Conservation (phyloP, 352 stramenopile genomes). For the Pythium scleroteichum region DNA sequence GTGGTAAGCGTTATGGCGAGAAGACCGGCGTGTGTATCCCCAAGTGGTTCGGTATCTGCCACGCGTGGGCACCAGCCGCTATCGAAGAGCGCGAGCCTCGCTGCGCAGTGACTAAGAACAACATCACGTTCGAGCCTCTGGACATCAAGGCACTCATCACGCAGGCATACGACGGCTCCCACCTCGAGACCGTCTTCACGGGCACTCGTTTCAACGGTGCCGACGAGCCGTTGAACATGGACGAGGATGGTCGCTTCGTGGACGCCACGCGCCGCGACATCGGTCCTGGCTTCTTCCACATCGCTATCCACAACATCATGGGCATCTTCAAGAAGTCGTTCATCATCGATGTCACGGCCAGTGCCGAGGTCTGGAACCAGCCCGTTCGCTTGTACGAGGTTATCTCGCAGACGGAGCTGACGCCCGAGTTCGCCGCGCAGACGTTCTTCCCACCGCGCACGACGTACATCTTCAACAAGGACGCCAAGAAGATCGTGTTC, state of each 20-base stretch:
- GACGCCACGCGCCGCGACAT: conserved; percentile 25
- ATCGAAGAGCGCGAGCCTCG: conserved; percentile 28
- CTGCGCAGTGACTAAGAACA: conserved; percentile 29
- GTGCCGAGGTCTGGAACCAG: conserved; percentile 30
- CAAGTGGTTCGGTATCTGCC: conserved; percentile 30
- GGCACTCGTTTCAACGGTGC: conserved; percentile 26
- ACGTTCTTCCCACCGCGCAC: conserved; percentile 12
- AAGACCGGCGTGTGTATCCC: conserved; percentile 24
- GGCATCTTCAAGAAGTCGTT: conserved; percentile 25
- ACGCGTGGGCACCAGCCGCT: conserved; percentile 28
- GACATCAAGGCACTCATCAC: conserved; percentile 34
- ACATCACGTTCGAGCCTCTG: conserved; percentile 26
- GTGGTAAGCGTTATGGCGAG: conserved; percentile 19
- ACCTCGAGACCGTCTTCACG: conserved; percentile 29
- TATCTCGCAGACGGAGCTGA: conserved; percentile 10
- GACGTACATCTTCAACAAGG: conserved; percentile 62
- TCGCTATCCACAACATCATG: conserved; percentile 30
- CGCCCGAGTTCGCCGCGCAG: conserved; percentile 6
- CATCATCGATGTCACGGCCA: conserved; percentile 19
- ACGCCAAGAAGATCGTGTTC: conserved; percentile 53
- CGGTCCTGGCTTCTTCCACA: conserved; percentile 29
- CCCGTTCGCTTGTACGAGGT: conserved; percentile 28
- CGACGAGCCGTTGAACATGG: conserved; percentile 13
- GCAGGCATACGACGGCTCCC: conserved; percentile 30
- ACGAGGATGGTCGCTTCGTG: conserved; percentile 22